Evolutionary conservation across 148 eudicot species (phyloP).

Genomic region (Rheum nobile): DNA sequence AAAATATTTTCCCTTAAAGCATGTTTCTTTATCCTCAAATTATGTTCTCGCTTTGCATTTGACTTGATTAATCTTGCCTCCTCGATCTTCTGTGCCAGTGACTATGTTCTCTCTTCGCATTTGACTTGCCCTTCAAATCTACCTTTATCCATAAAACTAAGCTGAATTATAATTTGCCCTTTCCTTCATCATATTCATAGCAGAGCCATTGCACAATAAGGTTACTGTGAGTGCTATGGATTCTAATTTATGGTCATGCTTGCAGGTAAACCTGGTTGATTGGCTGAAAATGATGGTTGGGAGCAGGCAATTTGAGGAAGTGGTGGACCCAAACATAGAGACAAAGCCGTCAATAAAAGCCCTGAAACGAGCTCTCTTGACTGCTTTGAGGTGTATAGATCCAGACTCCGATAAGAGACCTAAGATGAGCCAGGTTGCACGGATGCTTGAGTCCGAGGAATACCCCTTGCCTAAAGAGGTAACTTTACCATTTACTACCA

Average conservation of each 20-base stretch:
- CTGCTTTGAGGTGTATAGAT: slow-evolving; percentile 62
- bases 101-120: too few relatives aligned
- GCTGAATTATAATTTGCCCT: neutral
- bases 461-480: slow-evolving; percentile 70
- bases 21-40: neutral
- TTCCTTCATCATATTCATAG: neutral
- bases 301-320: slow-evolving; percentile 71
- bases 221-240: neutral
- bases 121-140: too few relatives aligned
- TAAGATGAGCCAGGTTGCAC: slow-evolving; percentile 63
- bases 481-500: neutral
- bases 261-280: slow-evolving; percentile 66
- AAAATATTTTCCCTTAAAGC: neutral
- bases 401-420: slow-evolving; percentile 70
- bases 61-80: too few relatives aligned
- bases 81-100: neutral
- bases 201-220: neutral
- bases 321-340: slow-evolving; percentile 51
- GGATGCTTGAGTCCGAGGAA: slow-evolving; percentile 73
- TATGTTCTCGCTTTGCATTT: too few relatives aligned
- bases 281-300: slow-evolving; percentile 81
- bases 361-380: slow-evolving; percentile 54
- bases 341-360: slow-evolving; percentile 51
- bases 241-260: neutral
- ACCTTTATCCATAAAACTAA: too few relatives aligned